Evolutionary conservation across 192 early-diverging fungal species (phyloP).

Genomic region (Coemansia umbellata): DNA sequence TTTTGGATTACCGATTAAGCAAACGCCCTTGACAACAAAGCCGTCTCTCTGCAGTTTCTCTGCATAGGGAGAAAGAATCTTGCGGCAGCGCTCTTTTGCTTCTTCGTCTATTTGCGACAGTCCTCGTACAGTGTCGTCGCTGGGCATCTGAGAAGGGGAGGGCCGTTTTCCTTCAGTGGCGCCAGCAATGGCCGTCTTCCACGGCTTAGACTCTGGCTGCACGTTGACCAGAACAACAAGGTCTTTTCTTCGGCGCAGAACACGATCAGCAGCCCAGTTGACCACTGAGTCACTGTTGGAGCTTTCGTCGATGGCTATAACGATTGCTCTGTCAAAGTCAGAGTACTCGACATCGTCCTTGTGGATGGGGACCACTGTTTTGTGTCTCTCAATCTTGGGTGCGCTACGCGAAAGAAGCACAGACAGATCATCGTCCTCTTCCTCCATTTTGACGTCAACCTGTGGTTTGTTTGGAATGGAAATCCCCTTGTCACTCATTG

Average conservation of each 20-base stretch:
- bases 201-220: slow-evolving; percentile 46
- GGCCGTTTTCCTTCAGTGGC: not conserved
- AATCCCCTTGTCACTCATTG: slow-evolving; percentile 26
- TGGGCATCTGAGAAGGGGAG: not conserved
- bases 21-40: slow-evolving; percentile 49
- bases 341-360: slow-evolving; percentile 51
- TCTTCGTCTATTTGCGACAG: slow-evolving; percentile 35
- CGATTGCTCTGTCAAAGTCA: slow-evolving; percentile 49
- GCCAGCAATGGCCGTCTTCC: slow-evolving; percentile 14
- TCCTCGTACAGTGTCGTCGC: not conserved
- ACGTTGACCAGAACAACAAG: slow-evolving; percentile 47
- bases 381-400: slow-evolving; percentile 46
- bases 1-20: slow-evolving; percentile 48
- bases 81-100: slow-evolving; percentile 43
- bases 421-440: slow-evolving; percentile 48
- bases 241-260: slow-evolving; percentile 46
- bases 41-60: slow-evolving; percentile 45
- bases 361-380: slow-evolving; percentile 47
- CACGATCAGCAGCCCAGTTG: slow-evolving; percentile 41
- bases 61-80: slow-evolving; percentile 38
- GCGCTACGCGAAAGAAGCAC: slow-evolving; percentile 46
- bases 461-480: slow-evolving; percentile 34
- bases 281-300: slow-evolving; percentile 41
- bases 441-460: slow-evolving; percentile 29
- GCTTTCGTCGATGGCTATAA: slow-evolving; percentile 45